These are phyloP conservation scores for Cystobasidiopsis lactophilus DNA, from an alignment of 768 basidiomycete species.

Conservation along the genomic window DNA sequence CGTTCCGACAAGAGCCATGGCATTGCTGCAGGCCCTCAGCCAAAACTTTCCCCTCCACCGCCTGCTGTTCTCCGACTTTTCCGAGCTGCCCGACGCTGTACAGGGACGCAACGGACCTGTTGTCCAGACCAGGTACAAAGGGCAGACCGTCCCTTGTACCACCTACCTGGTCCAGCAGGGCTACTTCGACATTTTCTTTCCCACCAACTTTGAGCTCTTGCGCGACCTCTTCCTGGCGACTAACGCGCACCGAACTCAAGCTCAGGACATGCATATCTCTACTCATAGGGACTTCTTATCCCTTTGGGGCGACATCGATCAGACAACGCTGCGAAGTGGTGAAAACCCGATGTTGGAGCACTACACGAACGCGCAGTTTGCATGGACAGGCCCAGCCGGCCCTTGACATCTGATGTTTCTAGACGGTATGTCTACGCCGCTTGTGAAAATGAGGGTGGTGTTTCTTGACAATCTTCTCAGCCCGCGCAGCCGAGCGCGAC, in stretches of 20 bases:
- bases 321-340: slow-evolving; percentile 30
- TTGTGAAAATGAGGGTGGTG: too few species aligned
- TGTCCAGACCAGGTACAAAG: slow-evolving; percentile 76
- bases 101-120: slow-evolving; percentile 63
- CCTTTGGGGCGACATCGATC: slow-evolving; percentile 52
- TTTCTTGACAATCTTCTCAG: too few species aligned
- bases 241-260: slow-evolving; percentile 35
- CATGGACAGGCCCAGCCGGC: neutral
- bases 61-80: slow-evolving; percentile 85
- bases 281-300: slow-evolving; percentile 68
- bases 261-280: slow-evolving; percentile 31
- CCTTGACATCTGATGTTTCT: too few species aligned
- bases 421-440: too few species aligned
- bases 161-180: slow-evolving; percentile 84
- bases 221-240: slow-evolving; percentile 71
- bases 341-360: slow-evolving; percentile 19
- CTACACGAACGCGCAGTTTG: slow-evolving; percentile 17
- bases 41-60: slow-evolving; percentile 73
- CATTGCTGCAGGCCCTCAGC: slow-evolving; percentile 60
- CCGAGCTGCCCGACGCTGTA: slow-evolving; percentile 62
- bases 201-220: slow-evolving; percentile 63
- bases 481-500: too few species aligned
- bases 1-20: slow-evolving; percentile 72
- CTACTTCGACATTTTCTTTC: slow-evolving; percentile 97
- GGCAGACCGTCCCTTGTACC: slow-evolving; percentile 48